Evolutionary conservation across 2,329 filamentous ascomycete species (phyloP), one percentile per base, ranked within the genome.

Genomic region (Plenodomus tracheiphilus): DNA sequence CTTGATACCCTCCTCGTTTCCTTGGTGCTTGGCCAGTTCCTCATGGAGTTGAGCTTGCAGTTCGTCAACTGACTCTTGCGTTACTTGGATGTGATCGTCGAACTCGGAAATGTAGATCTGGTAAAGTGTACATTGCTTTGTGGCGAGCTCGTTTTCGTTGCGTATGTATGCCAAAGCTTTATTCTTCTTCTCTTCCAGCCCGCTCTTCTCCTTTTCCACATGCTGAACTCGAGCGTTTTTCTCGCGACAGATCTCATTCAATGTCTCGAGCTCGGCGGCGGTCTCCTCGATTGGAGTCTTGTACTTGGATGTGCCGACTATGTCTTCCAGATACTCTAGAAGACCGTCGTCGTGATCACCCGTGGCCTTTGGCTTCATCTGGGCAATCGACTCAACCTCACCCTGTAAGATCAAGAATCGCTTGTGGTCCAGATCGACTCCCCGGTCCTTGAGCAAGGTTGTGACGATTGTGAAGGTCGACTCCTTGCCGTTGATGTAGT

Each of bases 241-340:
- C 73, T 99, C 94, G 63, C 91, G 81, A 68, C 94, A 99, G 2
- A 96, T 84, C 64, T 99, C 94, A 68, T 99, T 99, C 46, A 97
- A 81, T 1, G 85, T 86, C 73, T 99, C 94, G 0, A 96, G 90
- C 72, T 97, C 90, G 1, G 87, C 77, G 0, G 91, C 93, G 0
- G 92, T 87, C 75, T 99, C 94, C 62, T 99, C 94, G 55, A 99
- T 99, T 0, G 94, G 93, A 0, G 88, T 84, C 76, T 99, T 99
- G 78, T 99, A 99, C 71, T 96, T 97, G 5, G 94, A 97, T 0
- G 94, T 99, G 54, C 95, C 94, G 62, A 99, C 97, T 53, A 99
- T 99, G 66, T 99, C 94, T 71, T 99, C 94, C 0, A 99, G 83
- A 58, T 99, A 99, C 72, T 99, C 94, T 16, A 99, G 80, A 3